Evolutionary conservation across 495 filamentous ascomycete genomes (phyloP), one percentile per base, ranked within the genome.

Genomic region (Aspergillus ellipticus): DNA sequence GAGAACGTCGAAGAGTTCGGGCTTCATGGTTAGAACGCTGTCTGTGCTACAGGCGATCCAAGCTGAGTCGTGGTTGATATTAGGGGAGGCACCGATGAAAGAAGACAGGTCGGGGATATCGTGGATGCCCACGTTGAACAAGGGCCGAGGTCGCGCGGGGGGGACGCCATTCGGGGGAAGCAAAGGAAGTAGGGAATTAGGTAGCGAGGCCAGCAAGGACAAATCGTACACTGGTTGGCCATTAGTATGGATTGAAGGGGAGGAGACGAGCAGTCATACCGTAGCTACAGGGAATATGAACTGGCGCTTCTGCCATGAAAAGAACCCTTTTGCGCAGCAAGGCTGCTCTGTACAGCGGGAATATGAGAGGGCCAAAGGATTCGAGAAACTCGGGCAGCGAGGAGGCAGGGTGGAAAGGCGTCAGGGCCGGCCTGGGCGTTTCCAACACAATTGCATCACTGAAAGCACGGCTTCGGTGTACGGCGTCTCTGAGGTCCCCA

Each of bases 11-110:
- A 89, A 98, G 17, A 97, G 85, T 16, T 85, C 78, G 24, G 83
- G 78, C 69, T 97, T 98, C 70, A 88, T 87, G 54, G 81, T 83
- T 33, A 98, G 79, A 50, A 98, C 88, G 63, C 85, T 91, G 68
- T 98, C 94, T 20, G 94, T 97, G 28, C 92, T 94, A 68, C 92
- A 97, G 1, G 94, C 94, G 43, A 96, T 82, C 92, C 92, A 97
- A 11, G 89, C 85, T 1, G 82, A 76, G 10, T 81, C 79, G 20
- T 72, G 66, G 33, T 85, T 86, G 11, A 77, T 71, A 16, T 60
- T 57, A 11, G 68, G 21, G 6, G 60, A 57, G 28, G 46, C 31
- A 6, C 58, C 54, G n/a, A 68, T 60, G 55, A 71, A 72, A 17
- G 70, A 70, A 37, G 86, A 77, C 6, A 94, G 82, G 54, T 86